Evolutionary conservation across 2,329 filamentous ascomycete genomes (phyloP).

Genomic region (Stagonosporopsis tanaceti): DNA sequence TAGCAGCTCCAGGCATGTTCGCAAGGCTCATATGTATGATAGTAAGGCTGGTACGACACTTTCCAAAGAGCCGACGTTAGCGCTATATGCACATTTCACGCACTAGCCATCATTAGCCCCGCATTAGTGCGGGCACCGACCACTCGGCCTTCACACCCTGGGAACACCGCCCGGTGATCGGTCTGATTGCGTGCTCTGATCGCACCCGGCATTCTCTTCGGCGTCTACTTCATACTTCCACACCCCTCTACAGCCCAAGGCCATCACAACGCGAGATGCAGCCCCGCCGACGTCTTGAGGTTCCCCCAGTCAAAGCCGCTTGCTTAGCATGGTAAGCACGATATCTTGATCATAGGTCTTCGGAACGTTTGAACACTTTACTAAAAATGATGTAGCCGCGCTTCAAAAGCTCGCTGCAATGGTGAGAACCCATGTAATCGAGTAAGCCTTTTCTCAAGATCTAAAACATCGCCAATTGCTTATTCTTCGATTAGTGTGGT

Average conservation of each 20-base stretch:
- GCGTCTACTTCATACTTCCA: not conserved
- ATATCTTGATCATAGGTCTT: not conserved
- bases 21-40: no score
- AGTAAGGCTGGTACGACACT: no score
- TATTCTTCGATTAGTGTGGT: not conserved
- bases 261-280: slow-evolving; percentile 1
- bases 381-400: slow-evolving; percentile 8
- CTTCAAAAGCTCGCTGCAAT: slow-evolving; percentile 18
- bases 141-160: not conserved
- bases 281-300: slow-evolving; percentile 10
- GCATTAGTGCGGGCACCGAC: not conserved
- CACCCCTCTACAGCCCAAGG: not conserved
- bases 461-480: not conserved
- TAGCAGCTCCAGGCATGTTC: no score
- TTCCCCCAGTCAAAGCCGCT: slow-evolving; percentile 15
- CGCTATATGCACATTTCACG: not conserved
- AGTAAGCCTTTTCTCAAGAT: not conserved
- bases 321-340: slow-evolving; percentile 16
- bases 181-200: not conserved
- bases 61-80: no score
- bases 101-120: not conserved
- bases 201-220: slow-evolving; percentile 1
- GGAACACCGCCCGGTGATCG: slow-evolving; percentile 1
- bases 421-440: slow-evolving; percentile 13
- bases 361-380: not conserved